phyloP scores from a whole-genome alignment of 2,329 filamentous ascomycete species.

The Scytalidium sp. region DNA sequence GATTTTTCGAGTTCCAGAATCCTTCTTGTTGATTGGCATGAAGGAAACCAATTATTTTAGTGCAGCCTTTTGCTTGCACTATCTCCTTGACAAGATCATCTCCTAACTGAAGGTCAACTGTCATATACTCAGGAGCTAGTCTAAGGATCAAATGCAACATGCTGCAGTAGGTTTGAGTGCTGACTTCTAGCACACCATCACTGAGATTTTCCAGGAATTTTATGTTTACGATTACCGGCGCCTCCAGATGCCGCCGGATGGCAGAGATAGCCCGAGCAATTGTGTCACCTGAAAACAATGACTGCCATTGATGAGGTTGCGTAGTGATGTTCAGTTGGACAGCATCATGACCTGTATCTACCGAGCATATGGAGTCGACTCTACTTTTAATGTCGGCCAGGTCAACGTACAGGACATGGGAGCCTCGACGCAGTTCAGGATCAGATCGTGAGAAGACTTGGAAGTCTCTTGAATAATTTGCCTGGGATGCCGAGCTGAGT shows the following conservation, averaged over 20 bases:
- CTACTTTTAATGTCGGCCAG: background rate
- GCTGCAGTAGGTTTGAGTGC: background rate
- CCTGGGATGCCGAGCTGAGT: background rate
- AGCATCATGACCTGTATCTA: background rate
- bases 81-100: conserved; percentile 39
- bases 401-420: background rate
- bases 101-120: conserved; percentile 54
- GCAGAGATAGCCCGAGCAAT: background rate
- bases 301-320: background rate
- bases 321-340: background rate
- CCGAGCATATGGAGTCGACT: background rate
- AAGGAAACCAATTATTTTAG: conserved; percentile 60
- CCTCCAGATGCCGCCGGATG: background rate
- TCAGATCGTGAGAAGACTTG: background rate
- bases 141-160: background rate
- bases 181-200: background rate
- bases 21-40: conserved; percentile 24
- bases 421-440: background rate
- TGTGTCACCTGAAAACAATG: background rate
- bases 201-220: background rate
- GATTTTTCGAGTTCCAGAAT: conserved; percentile 8
- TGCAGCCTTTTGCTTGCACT: conserved; percentile 44
- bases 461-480: background rate
- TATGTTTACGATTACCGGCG: background rate
- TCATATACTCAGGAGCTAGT: conserved; percentile 50